These are phyloP conservation scores for Lachnellula cervina DNA, from an alignment of 2,329 filamentous ascomycete species.

Conservation along the genomic window DNA sequence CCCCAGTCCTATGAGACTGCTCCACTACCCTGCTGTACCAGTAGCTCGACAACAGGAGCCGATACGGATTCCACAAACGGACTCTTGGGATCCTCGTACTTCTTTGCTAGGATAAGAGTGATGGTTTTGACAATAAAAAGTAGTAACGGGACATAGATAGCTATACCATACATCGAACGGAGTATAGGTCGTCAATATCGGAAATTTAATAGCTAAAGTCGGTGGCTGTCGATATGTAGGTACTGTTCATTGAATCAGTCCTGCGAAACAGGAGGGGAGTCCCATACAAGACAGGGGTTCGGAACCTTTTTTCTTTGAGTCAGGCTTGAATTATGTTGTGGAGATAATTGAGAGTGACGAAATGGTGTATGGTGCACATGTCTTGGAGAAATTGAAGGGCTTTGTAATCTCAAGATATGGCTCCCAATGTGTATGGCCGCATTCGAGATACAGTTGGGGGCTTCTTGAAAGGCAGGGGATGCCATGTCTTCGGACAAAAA, in stretches of 20 bases:
- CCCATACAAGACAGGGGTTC: constrained; percentile 30
- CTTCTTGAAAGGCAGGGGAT: not conserved
- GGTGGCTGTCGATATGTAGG: constrained; percentile 39
- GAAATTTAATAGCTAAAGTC: constrained; percentile 34
- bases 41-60: constrained; percentile 20
- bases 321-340: constrained; percentile 38
- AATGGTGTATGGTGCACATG: constrained; percentile 39
- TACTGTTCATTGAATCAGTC: constrained; percentile 41
- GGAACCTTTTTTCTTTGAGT: constrained; percentile 45
- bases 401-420: constrained; percentile 40
- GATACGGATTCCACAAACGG: constrained; percentile 37
- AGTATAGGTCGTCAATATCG: constrained; percentile 46
- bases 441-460: not conserved
- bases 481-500: not conserved
- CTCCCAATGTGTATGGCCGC: not conserved
- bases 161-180: constrained; percentile 40
- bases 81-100: constrained; percentile 42
- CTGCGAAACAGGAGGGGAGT: constrained; percentile 16
- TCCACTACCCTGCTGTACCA: constrained; percentile 39
- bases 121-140: constrained; percentile 42
- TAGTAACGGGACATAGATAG: constrained; percentile 43
- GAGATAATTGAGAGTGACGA: constrained; percentile 29
- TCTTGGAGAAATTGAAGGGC: constrained; percentile 39
- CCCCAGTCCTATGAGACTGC: constrained; percentile 39
- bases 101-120: constrained; percentile 42